Evolutionary conservation across 2,329 filamentous ascomycete genomes (phyloP), one percentile per base, ranked within the genome.

Genomic region (Chrysosporium keratinophilum): DNA sequence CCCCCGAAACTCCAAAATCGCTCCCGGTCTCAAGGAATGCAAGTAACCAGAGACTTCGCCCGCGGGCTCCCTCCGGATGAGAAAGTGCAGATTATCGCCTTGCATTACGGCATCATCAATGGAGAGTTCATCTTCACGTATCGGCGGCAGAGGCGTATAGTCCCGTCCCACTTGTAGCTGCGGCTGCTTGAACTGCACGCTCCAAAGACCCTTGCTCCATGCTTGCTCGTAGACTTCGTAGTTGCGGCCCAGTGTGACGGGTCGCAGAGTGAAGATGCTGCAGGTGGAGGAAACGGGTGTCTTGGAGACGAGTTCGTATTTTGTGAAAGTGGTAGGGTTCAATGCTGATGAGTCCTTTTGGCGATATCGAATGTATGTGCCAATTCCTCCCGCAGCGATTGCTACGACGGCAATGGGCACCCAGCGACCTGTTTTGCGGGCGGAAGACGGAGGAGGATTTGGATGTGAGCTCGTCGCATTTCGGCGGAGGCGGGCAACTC

Each of bases 161-260:
- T 88, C 83, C 57, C 93, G 76, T 42, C 88, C 87, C 61, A 98
- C 95, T 70, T 96, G 90, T 54, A 97, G 72, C 67, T 95, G 84
- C 1, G 93, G 93, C 71, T 97, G 93, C 72, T 95, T 95, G 65
- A 95, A 82, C 73, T 96, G 86, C 34, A 97, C 84, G 58, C 85
- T 89, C 85, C 88, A 95, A 41, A 94, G 77, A 3, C 86, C 85
- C 54, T 79, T 75, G 42, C 70, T 69, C 79, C 81, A 84, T 20
- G 75, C 75, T 10, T 70, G 61, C 3, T 67, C 62, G 54, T 77
- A 75, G 37, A 70, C 64, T 28, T 67, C 65, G 42, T 61, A 62
- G 42, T 69, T 71, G 17, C 52, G 49, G 40, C 39, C 49, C 31
- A 57, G 51, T 57, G 59, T 54, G 61, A 67, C 37, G 58, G 63